Evolutionary conservation across 768 basidiomycete species (phyloP).

Genomic region (Naganishia onofrii): DNA sequence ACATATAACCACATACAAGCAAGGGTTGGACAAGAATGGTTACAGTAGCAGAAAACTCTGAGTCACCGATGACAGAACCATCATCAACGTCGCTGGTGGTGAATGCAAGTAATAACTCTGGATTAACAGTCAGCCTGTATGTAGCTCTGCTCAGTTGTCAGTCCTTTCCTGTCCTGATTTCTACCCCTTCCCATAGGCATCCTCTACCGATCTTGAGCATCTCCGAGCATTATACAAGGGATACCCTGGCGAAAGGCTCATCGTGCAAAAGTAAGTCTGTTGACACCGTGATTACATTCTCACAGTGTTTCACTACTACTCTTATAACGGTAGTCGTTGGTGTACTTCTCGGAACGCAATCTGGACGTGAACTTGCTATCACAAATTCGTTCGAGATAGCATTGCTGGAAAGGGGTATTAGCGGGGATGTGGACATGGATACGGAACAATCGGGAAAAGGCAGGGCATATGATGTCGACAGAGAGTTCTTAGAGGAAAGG

Average conservation of each 20-base stretch:
- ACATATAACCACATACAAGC: background rate
- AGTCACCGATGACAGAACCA: background rate
- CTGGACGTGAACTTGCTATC: conserved; percentile 91
- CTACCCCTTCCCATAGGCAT: conserved; percentile 62
- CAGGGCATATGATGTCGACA: conserved; percentile 60
- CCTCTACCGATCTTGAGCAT: conserved; percentile 94
- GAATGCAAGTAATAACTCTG: conserved; percentile 24
- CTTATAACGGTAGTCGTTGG: conserved; percentile 67
- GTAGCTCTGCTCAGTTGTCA: too few species aligned
- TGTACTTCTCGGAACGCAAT: conserved; percentile 88
- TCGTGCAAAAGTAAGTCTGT: background rate
- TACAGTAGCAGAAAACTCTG: background rate
- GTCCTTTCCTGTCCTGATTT: background rate
- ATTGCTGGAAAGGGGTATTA: conserved; percentile 46
- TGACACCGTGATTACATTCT: background rate
- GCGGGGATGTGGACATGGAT: conserved; percentile 55
- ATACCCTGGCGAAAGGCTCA: conserved; percentile 41
- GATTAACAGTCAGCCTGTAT: conserved; percentile 26
- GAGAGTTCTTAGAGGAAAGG: conserved; percentile 74
- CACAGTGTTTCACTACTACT: background rate
- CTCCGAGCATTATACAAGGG: conserved; percentile 87
- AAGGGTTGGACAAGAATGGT: background rate
- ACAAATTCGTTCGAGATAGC: conserved; percentile 92
- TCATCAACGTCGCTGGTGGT: conserved; percentile 11
- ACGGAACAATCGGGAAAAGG: conserved; percentile 20